These are phyloP conservation scores for Bipolaris bicolor DNA, from an alignment of 2,329 filamentous ascomycete genomes.

Conservation along the genomic window DNA sequence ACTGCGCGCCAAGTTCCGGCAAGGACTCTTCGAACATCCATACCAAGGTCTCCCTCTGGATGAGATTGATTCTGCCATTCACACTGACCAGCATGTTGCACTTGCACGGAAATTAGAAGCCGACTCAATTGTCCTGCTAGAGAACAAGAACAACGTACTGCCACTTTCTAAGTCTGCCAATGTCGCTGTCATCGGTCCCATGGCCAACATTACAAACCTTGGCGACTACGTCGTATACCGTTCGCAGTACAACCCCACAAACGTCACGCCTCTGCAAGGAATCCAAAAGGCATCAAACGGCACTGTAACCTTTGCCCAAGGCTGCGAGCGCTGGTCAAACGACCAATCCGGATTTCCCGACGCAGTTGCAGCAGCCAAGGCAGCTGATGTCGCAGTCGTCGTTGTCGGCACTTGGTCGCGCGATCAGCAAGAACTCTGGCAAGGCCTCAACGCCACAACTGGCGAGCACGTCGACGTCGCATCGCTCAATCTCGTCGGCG, in stretches of 20 bases:
- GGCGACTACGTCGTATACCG: conserved; percentile 75
- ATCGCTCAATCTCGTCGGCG: conserved; percentile 70
- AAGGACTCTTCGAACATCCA: conserved; percentile 74
- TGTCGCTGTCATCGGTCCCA: conserved; percentile 75
- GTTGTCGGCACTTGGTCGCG: conserved; percentile 78
- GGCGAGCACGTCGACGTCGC: conserved; percentile 74
- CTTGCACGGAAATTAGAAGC: conserved; percentile 70
- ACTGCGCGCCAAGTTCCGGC: conserved; percentile 70
- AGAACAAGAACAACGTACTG: conserved; percentile 70
- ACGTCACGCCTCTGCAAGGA: conserved; percentile 73
- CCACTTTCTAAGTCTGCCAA: conserved; percentile 71
- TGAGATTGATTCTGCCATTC: conserved; percentile 64
- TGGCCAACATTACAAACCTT: conserved; percentile 65
- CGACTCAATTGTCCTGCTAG: conserved; percentile 74
- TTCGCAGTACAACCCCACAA: conserved; percentile 62
- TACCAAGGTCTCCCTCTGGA: conserved; percentile 64
- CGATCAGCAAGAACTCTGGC: conserved; percentile 74
- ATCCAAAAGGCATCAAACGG: conserved; percentile 65
- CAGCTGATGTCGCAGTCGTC: conserved; percentile 74
- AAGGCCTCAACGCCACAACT: conserved; percentile 73
- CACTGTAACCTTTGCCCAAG: conserved; percentile 69
- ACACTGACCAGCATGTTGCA: conserved; percentile 64
- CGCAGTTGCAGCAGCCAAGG: conserved; percentile 68
- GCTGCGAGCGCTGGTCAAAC: conserved; percentile 74
- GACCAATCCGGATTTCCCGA: conserved; percentile 71